Conservation (phyloP, 2,329 filamentous ascomycete genomes). For the Pezicula neosporulosa region DNA sequence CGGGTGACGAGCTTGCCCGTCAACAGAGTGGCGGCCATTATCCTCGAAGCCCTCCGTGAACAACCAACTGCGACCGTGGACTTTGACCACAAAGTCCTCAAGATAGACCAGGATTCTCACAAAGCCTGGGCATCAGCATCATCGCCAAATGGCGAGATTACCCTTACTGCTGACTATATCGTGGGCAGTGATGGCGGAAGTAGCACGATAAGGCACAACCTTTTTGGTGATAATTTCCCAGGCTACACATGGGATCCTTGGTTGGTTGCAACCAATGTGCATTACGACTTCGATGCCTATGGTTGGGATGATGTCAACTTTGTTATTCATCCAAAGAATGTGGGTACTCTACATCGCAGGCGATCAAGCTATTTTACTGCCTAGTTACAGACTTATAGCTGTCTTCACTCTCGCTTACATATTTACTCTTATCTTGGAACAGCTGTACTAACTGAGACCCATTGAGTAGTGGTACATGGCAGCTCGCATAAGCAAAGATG, state of each 20-base stretch:
- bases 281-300: slow-evolving; percentile 55
- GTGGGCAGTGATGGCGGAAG: slow-evolving; percentile 54
- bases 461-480: slow-evolving; percentile 49
- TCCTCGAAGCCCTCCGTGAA: slow-evolving; percentile 33
- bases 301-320: slow-evolving; percentile 54
- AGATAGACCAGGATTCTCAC: slow-evolving; percentile 41
- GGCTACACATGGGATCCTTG: slow-evolving; percentile 56
- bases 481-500: slow-evolving; percentile 52
- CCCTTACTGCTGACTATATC: slow-evolving; percentile 47
- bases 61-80: slow-evolving; percentile 31
- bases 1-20: slow-evolving; percentile 39
- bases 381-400: no score
- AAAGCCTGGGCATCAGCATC: slow-evolving; percentile 44
- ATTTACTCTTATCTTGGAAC: no score
- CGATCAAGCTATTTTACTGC: no score
- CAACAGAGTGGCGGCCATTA: slow-evolving; percentile 34
- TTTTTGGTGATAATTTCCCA: slow-evolving; percentile 50
- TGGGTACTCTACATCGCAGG: no score
- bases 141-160: slow-evolving; percentile 31
- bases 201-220: slow-evolving; percentile 41
- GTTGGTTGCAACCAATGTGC: slow-evolving; percentile 60
- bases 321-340: slow-evolving; percentile 54
- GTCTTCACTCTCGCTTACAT: no score
- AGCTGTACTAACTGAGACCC: no score
- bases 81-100: slow-evolving; percentile 45